Percentiles rank a stretch among this genome's conserved stretches.
Evolutionary conservation across 495 filamentous ascomycete species (phyloP).

Genomic region (Massariosphaeria phaeospora): DNA sequence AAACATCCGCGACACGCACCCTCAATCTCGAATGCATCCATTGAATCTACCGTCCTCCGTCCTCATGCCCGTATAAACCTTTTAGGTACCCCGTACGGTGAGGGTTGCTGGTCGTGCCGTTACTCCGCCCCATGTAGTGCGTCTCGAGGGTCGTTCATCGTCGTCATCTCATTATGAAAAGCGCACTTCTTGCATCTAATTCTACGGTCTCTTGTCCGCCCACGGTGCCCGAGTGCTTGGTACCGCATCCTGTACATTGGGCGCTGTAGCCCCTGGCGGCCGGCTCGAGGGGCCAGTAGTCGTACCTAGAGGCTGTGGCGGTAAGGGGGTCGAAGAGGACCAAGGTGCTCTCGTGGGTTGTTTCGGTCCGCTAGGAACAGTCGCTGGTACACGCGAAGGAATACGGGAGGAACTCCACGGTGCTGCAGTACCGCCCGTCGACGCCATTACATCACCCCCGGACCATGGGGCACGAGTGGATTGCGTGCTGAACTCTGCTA

Average conservation of each 20-base stretch:
- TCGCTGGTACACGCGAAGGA: conserved; percentile 43
- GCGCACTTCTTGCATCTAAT: not conserved
- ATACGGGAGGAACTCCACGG: conserved; percentile 47
- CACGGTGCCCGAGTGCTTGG: conserved; percentile 24
- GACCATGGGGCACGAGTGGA: conserved; percentile 50
- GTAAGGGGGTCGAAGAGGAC: conserved; percentile 33
- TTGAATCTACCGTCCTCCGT: not conserved
- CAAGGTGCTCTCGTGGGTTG: conserved; percentile 43
- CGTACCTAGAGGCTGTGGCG: conserved; percentile 15
- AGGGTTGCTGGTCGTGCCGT: conserved; percentile 1
- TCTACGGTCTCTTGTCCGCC: conserved; percentile 18
- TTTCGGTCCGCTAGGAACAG: conserved; percentile 23
- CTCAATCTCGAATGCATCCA: conserved; percentile 19
- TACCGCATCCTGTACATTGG: conserved; percentile 1
- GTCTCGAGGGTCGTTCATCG: not conserved
- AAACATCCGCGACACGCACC: conserved; percentile 5
- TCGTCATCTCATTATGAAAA: conserved; percentile 3
- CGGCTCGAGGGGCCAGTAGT: conserved; percentile 31
- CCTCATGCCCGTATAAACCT: not conserved
- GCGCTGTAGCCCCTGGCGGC: conserved; percentile 4
- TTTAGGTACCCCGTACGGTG: not conserved
- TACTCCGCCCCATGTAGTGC: conserved; percentile 25
- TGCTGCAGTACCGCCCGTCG: conserved; percentile 41
- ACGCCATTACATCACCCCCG: conserved; percentile 7
- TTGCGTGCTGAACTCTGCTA: conserved; percentile 12